Conservation (phyloP, 1,284 basidiomycete species). For the Ganoderma multipileum region DNA sequence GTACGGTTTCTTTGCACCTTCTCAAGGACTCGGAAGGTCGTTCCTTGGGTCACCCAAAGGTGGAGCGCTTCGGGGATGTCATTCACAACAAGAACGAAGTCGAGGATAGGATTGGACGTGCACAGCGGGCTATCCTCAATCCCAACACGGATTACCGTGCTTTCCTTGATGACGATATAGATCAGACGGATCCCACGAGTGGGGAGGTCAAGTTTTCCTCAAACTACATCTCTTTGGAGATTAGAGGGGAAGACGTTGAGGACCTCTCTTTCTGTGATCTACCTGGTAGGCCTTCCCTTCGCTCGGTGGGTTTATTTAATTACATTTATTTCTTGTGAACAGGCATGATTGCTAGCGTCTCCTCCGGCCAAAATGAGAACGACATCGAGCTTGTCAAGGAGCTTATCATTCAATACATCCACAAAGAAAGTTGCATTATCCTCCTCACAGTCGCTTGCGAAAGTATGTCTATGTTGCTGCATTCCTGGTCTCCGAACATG, state of each 20-base stretch:
- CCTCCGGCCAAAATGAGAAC: conserved; percentile 51
- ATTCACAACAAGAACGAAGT: conserved; percentile 61
- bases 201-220: conserved; percentile 62
- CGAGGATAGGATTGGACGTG: conserved; percentile 69
- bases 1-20: conserved; percentile 59
- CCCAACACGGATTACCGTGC: conserved; percentile 43
- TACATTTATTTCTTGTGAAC: neutral
- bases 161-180: conserved; percentile 45
- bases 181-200: conserved; percentile 20
- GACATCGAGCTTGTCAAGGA: conserved; percentile 70
- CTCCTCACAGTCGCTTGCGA: conserved; percentile 76
- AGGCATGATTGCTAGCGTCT: conserved; percentile 73
- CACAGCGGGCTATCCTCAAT: conserved; percentile 78
- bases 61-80: conserved; percentile 56
- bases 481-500: neutral
- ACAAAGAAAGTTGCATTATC: conserved; percentile 70
- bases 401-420: conserved; percentile 60
- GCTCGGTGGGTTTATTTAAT: neutral
- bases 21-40: conserved; percentile 52
- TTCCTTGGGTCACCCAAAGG: conserved; percentile 47
- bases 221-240: conserved; percentile 69
- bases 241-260: conserved; percentile 71
- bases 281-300: conserved; percentile 53
- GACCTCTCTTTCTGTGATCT: conserved; percentile 78
- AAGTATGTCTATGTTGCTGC: conserved; percentile 50